Evolutionary conservation across 2,329 filamentous ascomycete genomes (phyloP).

Genomic region (Hypoxylon sp.): DNA sequence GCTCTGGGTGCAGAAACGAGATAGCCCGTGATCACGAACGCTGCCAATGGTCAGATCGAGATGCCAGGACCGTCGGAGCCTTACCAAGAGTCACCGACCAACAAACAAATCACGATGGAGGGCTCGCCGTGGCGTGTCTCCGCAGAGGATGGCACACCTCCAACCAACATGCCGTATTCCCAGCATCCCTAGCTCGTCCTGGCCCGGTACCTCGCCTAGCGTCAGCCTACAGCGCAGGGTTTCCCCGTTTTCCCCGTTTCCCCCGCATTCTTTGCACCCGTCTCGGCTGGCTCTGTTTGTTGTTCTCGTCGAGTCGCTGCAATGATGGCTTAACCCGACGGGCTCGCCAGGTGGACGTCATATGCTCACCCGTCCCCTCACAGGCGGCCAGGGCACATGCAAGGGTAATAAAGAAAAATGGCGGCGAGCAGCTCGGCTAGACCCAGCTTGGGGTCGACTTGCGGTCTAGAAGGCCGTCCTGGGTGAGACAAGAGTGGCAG

Average conservation of each 20-base stretch:
- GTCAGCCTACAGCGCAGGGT: not conserved
- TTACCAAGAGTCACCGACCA: slow-evolving; percentile 6
- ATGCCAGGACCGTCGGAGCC: not conserved
- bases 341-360: slow-evolving; percentile 21
- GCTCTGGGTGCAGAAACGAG: slow-evolving; percentile 1
- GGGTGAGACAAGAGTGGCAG: slow-evolving; percentile 21
- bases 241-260: slow-evolving; percentile 16
- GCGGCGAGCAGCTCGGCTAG: slow-evolving; percentile 20
- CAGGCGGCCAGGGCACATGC: slow-evolving; percentile 26
- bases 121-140: slow-evolving; percentile 18
- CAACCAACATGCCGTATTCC: slow-evolving; percentile 10
- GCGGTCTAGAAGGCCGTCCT: slow-evolving; percentile 15
- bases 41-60: slow-evolving; percentile 19
- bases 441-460: slow-evolving; percentile 25
- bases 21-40: slow-evolving; percentile 1
- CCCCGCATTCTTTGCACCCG: slow-evolving; percentile 33
- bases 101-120: slow-evolving; percentile 18
- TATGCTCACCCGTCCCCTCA: slow-evolving; percentile 28
- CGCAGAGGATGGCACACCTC: slow-evolving; percentile 21
- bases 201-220: not conserved
- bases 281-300: slow-evolving; percentile 31
- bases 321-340: slow-evolving; percentile 16
- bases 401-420: slow-evolving; percentile 26
- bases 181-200: no score
- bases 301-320: slow-evolving; percentile 16